Conservation (phyloP, 768 basidiomycete species). For the Phylloporus arenicola region DNA sequence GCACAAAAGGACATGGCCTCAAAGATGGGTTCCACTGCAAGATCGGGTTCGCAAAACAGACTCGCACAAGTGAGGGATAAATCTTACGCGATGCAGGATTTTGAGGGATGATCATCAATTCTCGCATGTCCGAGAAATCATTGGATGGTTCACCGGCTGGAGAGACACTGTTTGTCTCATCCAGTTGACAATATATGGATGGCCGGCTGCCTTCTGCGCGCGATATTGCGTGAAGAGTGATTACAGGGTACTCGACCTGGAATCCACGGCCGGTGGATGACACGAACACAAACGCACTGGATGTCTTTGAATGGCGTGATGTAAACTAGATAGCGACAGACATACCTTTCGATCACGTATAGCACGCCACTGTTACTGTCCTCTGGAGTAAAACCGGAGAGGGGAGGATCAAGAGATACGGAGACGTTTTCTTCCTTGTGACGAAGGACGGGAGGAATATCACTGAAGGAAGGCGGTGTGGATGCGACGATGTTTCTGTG, state of each 20-base stretch:
- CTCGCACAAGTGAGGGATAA: background rate
- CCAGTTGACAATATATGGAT: constrained; percentile 91
- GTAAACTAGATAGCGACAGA: constrained; percentile 3
- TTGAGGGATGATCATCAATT: constrained; percentile 72
- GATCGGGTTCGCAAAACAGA: background rate
- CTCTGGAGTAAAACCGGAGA: constrained; percentile 51
- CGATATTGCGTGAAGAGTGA: constrained; percentile 91
- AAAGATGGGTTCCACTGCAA: constrained; percentile 76
- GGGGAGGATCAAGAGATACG: constrained; percentile 61
- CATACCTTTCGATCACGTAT: constrained; percentile 82
- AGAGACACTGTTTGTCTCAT: constrained; percentile 47
- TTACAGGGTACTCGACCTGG: constrained; percentile 80
- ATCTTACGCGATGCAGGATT: constrained; percentile 54
- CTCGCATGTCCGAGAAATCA: constrained; percentile 58
- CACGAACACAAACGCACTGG: constrained; percentile 74
- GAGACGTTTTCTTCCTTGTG: constrained; percentile 70
- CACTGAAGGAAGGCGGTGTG: constrained; percentile 78
- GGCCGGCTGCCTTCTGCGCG: constrained; percentile 53
- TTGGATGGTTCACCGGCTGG: constrained; percentile 32
- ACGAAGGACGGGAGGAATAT: constrained; percentile 79
- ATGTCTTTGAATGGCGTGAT: constrained; percentile 2
- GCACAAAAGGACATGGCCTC: constrained; percentile 83
- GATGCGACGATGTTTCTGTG: constrained; percentile 62
- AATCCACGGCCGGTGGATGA: constrained; percentile 67
- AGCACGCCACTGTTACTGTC: constrained; percentile 60